Evolutionary conservation across 345 rosid genomes (phyloP).

Genomic region (Lagerstroemia speciosa): DNA sequence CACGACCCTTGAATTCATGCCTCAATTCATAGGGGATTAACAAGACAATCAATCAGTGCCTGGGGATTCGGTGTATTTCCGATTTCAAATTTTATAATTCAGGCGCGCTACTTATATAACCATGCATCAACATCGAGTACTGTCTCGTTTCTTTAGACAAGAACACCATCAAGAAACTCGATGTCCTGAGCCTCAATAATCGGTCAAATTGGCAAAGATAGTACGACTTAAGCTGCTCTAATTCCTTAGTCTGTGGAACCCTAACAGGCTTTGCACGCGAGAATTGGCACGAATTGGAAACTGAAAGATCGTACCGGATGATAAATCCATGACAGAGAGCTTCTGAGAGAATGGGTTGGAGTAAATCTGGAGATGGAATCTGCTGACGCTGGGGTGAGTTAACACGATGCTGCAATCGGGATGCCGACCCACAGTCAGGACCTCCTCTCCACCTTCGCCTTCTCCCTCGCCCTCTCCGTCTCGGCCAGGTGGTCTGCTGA

Average conservation of each 20-base stretch:
- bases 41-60: not conserved
- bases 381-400: conserved; percentile 87
- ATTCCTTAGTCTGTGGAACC: not conserved
- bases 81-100: not conserved
- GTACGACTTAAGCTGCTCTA: not conserved
- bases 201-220: not conserved
- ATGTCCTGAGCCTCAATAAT: not conserved
- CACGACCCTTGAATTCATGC: no score
- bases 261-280: not conserved
- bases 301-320: conserved; percentile 39
- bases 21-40: no score
- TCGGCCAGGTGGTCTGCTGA: conserved; percentile 27
- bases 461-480: not conserved
- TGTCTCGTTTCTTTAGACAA: not conserved
- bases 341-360: conserved; percentile 41
- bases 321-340: conserved; percentile 65
- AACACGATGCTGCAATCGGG: conserved; percentile 70
- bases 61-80: not conserved
- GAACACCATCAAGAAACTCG: not conserved
- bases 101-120: not conserved
- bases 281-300: not conserved
- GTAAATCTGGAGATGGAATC: conserved; percentile 73
- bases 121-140: not conserved
- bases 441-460: conserved; percentile 24
- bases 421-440: conserved; percentile 67